Conservation (phyloP, 768 basidiomycete genomes). For the Phlebiopsis gigantea region DNA sequence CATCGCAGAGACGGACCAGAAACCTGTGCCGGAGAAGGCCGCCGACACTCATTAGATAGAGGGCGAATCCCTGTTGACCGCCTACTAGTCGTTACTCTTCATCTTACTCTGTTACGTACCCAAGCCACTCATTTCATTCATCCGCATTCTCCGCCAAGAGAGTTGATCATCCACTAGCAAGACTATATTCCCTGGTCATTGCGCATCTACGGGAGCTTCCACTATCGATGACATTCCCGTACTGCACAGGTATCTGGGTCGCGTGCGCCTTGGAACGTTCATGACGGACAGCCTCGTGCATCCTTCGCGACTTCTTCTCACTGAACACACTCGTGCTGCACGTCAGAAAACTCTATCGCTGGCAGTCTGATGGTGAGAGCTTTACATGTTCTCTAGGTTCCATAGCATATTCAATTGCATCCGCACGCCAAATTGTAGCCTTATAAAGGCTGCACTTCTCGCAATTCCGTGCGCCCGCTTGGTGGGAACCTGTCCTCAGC, state of each 20-base stretch:
- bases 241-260: background rate
- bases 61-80: too few species aligned
- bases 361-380: background rate
- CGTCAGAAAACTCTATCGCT: background rate
- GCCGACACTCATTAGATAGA: slow-evolving; percentile 8
- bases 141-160: background rate
- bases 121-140: slow-evolving; percentile 4
- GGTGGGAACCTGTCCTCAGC: background rate
- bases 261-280: background rate
- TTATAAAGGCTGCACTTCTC: background rate
- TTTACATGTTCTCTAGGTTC: background rate
- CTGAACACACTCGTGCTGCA: background rate
- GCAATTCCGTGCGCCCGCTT: background rate
- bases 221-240: too few species aligned
- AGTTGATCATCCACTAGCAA: background rate
- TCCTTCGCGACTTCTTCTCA: background rate
- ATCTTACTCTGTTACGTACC: too few species aligned
- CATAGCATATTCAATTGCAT: background rate
- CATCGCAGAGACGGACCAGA: slow-evolving; percentile 14
- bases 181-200: too few species aligned
- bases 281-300: background rate
- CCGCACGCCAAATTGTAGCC: background rate
- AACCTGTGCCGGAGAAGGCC: slow-evolving; percentile 5
- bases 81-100: too few species aligned
- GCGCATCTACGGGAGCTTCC: too few species aligned